These are phyloP conservation scores for Drosera capensis DNA, from an alignment of 148 eudicot species.

Conservation along the genomic window DNA sequence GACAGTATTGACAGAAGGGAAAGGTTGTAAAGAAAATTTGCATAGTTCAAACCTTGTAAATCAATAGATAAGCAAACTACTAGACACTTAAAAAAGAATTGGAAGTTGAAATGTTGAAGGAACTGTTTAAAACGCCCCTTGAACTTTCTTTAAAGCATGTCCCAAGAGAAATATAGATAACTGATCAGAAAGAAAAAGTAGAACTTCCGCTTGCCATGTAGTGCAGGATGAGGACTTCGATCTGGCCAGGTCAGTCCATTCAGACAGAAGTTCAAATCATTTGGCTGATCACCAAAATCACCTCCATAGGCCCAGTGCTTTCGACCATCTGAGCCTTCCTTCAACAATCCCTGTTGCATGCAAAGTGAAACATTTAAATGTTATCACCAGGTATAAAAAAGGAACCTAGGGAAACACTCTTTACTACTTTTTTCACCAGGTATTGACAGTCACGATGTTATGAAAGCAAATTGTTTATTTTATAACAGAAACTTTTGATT, in stretches of 20 bases:
- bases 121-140: no score
- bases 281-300: conserved; percentile 88
- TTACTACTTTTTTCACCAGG: no score
- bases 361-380: neutral
- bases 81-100: no score
- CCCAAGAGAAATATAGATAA: conserved; percentile 1
- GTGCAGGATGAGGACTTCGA: conserved; percentile 85
- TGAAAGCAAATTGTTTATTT: no score
- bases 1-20: neutral
- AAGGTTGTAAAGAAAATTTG: neutral
- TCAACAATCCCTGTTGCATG: conserved; percentile 50
- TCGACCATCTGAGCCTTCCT: conserved; percentile 53
- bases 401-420: no score
- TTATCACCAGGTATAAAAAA: neutral
- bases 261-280: conserved; percentile 89
- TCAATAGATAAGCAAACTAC: no score
- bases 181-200: conserved; percentile 1
- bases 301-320: conserved; percentile 98
- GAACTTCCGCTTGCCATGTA: conserved; percentile 44
- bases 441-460: no score
- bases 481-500: no score
- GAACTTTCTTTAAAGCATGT: no score
- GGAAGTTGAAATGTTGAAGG: no score
- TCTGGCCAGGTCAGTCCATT: conserved; percentile 89
- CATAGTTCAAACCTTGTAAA: no score